Evolutionary conservation across 495 filamentous ascomycete genomes (phyloP), one percentile per base, ranked within the genome.

Genomic region (Cercophora samala): DNA sequence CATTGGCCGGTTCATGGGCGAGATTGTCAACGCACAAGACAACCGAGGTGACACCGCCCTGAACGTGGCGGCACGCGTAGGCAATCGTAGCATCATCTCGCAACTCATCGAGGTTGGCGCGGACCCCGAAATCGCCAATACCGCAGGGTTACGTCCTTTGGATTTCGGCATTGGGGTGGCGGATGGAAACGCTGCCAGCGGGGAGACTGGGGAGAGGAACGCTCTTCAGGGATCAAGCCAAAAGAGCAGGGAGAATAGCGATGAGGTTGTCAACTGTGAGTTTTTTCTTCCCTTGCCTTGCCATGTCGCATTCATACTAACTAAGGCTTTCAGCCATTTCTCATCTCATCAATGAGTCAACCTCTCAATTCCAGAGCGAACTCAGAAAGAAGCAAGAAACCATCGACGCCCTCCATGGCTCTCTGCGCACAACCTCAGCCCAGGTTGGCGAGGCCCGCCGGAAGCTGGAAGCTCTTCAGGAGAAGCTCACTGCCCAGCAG

Each of bases 11-110:
- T 98, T 99, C 78, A 96, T 99, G 84, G 90, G 90, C 23, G 93
- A 97, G 71, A 91, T 99, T 70, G 94, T 99, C 67, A 98, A 99
- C 71, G 87, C 92, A 3, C 90, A 91, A 61, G 95, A 99, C 77
- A 90, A 91, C 68, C 88, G 90, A 62, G 95, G 95, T 4, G 96
- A 99, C 72, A 98, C 95, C 11, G 96, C 96, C 22, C 81, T 99
- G 53, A 97, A 96, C 72, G 87, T 97, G 71, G 96, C 94, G 26
- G 93, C 95, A 0, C 85, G 94, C 32, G 92, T 97, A 60, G 90
- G 93, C 32, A 97, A 95, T 73, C 85, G 88, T 55, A 93, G 89
- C 64, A 96, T 99, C 63, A 93, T 97, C 51, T 91, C 91, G 26
- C 95, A 98, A 72, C 82, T 99, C 54, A 77, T 97, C 13, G 95